Evolutionary conservation across 805 yeast genomes (phyloP).

Genomic region (Metschnikowia colocasiae): DNA sequence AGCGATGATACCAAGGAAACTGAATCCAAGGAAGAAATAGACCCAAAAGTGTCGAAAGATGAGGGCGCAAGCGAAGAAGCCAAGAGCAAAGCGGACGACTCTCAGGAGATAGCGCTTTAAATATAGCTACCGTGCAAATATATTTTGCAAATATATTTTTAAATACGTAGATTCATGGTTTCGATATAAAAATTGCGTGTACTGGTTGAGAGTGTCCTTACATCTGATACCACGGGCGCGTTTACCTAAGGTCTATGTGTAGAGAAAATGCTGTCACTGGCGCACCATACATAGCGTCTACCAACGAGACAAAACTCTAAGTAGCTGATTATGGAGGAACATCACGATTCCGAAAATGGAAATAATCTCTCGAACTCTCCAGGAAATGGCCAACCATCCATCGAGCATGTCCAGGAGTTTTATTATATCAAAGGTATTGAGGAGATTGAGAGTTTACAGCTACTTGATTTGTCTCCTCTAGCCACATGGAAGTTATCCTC

Average conservation of each 20-base stretch:
- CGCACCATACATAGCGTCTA: background rate
- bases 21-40: background rate
- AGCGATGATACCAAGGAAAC: background rate
- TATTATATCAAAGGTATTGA: constrained; percentile 47
- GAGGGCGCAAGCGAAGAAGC: background rate
- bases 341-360: background rate
- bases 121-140: background rate
- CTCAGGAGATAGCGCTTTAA: constrained; percentile 1
- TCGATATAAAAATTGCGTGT: background rate
- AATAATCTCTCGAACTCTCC: background rate
- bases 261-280: background rate
- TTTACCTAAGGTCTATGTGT: background rate
- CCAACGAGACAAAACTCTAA: background rate
- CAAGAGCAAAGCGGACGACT: constrained; percentile 2
- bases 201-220: background rate
- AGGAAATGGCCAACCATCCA: constrained; percentile 25
- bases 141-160: background rate
- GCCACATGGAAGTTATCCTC: constrained; percentile 88
- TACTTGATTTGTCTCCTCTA: constrained; percentile 71
- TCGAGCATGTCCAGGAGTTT: constrained; percentile 39
- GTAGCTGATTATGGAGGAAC: background rate
- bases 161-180: background rate
- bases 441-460: constrained; percentile 53
- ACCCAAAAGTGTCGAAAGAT: background rate
- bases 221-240: background rate